Conservation (phyloP, 2,329 filamentous ascomycete species). For the Huntiella omanensis region DNA sequence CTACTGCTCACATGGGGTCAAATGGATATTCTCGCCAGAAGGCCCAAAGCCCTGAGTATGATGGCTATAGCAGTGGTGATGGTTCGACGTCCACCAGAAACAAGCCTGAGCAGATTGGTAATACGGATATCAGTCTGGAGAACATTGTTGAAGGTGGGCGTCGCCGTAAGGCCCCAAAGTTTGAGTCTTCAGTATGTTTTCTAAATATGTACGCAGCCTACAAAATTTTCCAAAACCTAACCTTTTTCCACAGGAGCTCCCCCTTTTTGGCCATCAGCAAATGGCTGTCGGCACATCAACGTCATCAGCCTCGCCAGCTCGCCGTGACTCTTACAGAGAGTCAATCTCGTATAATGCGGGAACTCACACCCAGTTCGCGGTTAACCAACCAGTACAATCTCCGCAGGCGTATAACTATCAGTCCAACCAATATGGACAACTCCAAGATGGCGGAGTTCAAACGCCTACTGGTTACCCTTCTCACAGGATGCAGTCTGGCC, state of each 20-base stretch:
- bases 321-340: conserved; percentile 55
- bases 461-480: too few relatives aligned
- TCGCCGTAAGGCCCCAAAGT: conserved; percentile 71
- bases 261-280: conserved; percentile 83
- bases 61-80: conserved; percentile 79
- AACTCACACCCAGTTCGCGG: conserved; percentile 62
- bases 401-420: conserved; percentile 54
- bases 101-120: conserved; percentile 65
- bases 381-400: conserved; percentile 60
- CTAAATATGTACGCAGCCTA: neutral
- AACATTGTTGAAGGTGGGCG: conserved; percentile 96
- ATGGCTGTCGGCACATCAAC: conserved; percentile 91
- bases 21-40: neutral
- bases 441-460: too few relatives aligned
- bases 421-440: conserved; percentile 16
- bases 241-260: conserved; percentile 54
- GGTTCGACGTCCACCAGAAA: conserved; percentile 56
- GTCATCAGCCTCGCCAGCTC: conserved; percentile 84
- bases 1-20: conserved; percentile 23
- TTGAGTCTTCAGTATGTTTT: conserved; percentile 80
- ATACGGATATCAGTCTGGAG: conserved; percentile 91
- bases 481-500: neutral
- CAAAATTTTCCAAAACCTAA: neutral
- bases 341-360: conserved; percentile 57
- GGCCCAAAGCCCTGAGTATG: conserved; percentile 35